Percentiles rank a stretch among this genome's conserved stretches.
These are phyloP conservation scores for Aspergillus unguis DNA, from an alignment of 2,329 filamentous ascomycete species.

Conservation along the genomic window DNA sequence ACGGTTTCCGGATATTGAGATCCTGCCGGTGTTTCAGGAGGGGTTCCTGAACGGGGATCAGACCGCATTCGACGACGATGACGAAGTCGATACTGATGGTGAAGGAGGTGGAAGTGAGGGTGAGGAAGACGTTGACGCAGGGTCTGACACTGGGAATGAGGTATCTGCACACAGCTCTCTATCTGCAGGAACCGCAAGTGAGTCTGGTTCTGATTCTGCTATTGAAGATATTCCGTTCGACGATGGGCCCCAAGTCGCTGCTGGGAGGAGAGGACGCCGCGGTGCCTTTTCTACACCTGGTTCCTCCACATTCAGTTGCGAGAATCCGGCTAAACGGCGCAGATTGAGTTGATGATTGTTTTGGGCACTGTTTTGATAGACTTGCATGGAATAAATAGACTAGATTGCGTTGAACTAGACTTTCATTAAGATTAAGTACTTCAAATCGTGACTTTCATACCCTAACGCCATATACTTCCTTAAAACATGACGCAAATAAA, in stretches of 20 bases:
- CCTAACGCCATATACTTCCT: conserved; percentile 1
- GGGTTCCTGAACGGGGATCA: not conserved
- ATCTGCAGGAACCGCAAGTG: not conserved
- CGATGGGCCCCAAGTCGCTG: no score
- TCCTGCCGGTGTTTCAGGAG: conserved; percentile 33
- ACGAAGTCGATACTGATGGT: not conserved
- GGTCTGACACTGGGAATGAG: not conserved
- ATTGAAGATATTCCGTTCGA: no score
- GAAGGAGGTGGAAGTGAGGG: not conserved
- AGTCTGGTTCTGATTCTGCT: not conserved
- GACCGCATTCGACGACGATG: not conserved
- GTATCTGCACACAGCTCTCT: no score
- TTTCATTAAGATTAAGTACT: conserved; percentile 1
- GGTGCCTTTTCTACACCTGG: not conserved
- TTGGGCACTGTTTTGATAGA: no score
- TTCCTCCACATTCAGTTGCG: not conserved
- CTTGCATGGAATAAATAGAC: no score
- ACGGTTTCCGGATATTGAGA: conserved; percentile 41
- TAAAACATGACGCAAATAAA: not conserved
- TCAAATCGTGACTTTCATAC: conserved; percentile 3
- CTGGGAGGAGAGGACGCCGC: not conserved
- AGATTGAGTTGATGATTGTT: not conserved
- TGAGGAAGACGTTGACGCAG: no score
- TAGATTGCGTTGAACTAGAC: not conserved
- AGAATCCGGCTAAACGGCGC: not conserved